Evolutionary conservation across 805 yeast species (phyloP), one percentile per base, ranked within the genome.

Genomic region (Candida sakaeoensis): DNA sequence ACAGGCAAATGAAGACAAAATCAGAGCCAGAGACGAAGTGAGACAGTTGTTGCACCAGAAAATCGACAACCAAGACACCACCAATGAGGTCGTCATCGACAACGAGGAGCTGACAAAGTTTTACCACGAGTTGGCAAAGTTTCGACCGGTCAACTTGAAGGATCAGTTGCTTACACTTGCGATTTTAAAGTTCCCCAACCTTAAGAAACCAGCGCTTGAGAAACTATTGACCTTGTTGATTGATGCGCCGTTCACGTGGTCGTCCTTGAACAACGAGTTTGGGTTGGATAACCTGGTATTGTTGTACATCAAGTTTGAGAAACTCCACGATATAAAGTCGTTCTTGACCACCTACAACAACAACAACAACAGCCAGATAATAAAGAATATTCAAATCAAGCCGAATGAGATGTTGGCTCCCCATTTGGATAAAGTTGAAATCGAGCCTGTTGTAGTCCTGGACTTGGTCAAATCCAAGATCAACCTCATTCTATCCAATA

Each of bases 141-240:
- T 72, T 25, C 42, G 38, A 3, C 72, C 74, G 0, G 37, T 41
- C 1, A 65, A 58, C 30, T 51, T 66, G 28, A 53, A 58, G 31
- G 59, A 67, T 25, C 74, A 72, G 40, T 39, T 68, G 5, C 47
- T 53, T 34, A 58, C 64, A 3, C 51, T 68, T 2, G 49, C 60
- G 4, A 44, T 71, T 9, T 50, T 54, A 17, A 61, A 61, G 28
- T 59, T 72, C 38, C 68, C 65, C 5, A 57, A 54, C 10, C 43
- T 69, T 4, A 48, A 53, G 23, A 50, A 50, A 29, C 40, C 43
- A 1, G 49, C 57, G 1, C 50, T 68, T 16, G 75, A 70, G 41
- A 61, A 55, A 36, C 41, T 70, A 0, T 46, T 72, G 18, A 43
- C 46, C 16, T 42, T 41, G 4, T 37, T 64, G 2, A 31, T 57